These are phyloP conservation scores for Lepidium sativum DNA, from an alignment of 345 rosid species.

Conservation along the genomic window DNA sequence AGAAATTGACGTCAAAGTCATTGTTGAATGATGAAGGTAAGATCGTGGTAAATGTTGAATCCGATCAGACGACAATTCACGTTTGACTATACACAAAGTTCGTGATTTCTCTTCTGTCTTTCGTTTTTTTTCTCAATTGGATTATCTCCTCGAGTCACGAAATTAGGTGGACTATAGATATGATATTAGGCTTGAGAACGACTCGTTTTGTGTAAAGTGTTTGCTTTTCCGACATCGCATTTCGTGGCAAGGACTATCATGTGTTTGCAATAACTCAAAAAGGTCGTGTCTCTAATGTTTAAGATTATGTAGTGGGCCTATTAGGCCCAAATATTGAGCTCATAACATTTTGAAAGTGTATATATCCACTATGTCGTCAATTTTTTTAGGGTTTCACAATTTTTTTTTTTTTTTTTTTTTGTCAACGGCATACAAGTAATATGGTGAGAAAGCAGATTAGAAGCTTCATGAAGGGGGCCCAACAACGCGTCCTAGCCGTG, in stretches of 20 bases:
- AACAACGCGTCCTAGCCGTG: too few species aligned
- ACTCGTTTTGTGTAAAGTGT: background rate
- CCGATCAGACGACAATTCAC: conserved; percentile 30
- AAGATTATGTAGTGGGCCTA: background rate
- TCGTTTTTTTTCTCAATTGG: background rate
- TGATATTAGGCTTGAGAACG: background rate
- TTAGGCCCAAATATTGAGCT: background rate
- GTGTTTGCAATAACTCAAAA: background rate
- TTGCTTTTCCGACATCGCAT: background rate
- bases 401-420: too few species aligned
- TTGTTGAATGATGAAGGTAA: conserved; percentile 32
- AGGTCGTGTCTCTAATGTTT: background rate
- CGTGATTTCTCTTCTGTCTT: background rate
- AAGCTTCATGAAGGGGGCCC: too few species aligned
- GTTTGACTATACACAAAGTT: conserved; percentile 6
- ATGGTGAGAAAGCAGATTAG: too few species aligned
- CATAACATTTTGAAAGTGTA: background rate
- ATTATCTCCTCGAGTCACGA: background rate
- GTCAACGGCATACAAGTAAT: too few species aligned
- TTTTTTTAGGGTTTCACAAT: background rate
- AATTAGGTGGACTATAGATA: background rate
- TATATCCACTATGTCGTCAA: background rate
- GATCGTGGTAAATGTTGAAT: conserved; percentile 24
- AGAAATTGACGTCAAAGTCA: conserved; percentile 18
- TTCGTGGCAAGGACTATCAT: background rate